Conservation (phyloP, 164 flowering plant genomes). For the Nelumbo lutea region DNA sequence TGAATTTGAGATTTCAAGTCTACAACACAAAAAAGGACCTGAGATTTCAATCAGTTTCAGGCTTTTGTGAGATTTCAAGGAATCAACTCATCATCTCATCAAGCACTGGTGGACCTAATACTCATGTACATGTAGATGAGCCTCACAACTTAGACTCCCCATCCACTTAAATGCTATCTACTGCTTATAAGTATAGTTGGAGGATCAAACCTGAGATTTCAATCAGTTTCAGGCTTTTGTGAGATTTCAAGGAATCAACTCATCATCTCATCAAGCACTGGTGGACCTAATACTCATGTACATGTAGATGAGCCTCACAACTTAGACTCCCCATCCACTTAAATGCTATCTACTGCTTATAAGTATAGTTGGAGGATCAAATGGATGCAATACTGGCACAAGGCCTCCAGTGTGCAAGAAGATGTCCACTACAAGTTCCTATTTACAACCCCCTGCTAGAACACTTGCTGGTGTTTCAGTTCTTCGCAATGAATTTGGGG, state of each 20-base stretch:
- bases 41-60: too few species aligned
- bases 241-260: too few species aligned
- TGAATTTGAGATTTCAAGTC: too few species aligned
- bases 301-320: slow-evolving; percentile 87
- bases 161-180: too few species aligned
- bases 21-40: too few species aligned
- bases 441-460: slow-evolving; percentile 83
- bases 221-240: too few species aligned
- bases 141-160: slow-evolving; percentile 26
- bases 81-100: too few species aligned
- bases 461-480: slow-evolving; percentile 88
- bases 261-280: slow-evolving; percentile 20
- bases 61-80: too few species aligned
- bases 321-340: too few species aligned
- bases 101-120: slow-evolving; percentile 73
- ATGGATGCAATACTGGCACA: slow-evolving; percentile 28
- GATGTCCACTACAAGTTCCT: slow-evolving; percentile 88
- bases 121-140: slow-evolving; percentile 95
- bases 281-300: slow-evolving; percentile 89
- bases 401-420: slow-evolving; percentile 91
- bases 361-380: slow-evolving; percentile 47
- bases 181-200: slow-evolving; percentile 24
- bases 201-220: slow-evolving; percentile 34
- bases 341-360: too few species aligned
- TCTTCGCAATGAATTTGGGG: slow-evolving; percentile 97